Conservation (phyloP, 306 rosid species). For the Mimosa bimucronata region DNA sequence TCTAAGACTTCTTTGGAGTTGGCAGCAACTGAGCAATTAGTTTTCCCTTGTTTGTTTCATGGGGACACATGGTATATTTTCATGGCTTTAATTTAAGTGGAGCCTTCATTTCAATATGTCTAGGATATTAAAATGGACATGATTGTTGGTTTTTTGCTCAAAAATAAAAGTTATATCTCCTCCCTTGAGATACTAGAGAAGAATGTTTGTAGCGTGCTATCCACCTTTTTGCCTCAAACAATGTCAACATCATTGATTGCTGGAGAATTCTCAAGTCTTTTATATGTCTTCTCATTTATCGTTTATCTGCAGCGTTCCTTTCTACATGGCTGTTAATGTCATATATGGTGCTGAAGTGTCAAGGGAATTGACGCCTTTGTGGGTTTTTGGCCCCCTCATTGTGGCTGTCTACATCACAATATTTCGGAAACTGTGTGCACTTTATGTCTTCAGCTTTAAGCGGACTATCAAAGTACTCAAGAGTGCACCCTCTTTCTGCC, state of each 20-base stretch:
- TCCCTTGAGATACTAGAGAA: conserved; percentile 7
- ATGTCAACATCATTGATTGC: conserved; percentile 17
- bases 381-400: conserved; percentile 75
- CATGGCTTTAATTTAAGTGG: neutral
- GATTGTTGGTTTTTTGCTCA: neutral
- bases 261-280: conserved; percentile 8
- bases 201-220: neutral
- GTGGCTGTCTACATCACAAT: conserved; percentile 71
- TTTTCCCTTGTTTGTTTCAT: conserved; percentile 19
- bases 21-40: neutral
- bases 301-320: conserved; percentile 70
- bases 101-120: neutral
- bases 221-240: conserved; percentile 11
- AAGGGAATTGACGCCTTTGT: conserved; percentile 80
- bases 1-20: neutral
- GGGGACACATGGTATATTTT: neutral
- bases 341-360: conserved; percentile 76
- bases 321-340: conserved; percentile 66
- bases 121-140: neutral
- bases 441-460: conserved; percentile 80
- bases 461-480: conserved; percentile 59
- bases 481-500: conserved; percentile 64
- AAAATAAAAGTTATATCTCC: neutral
- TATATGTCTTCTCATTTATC: conserved; percentile 37
- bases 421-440: conserved; percentile 55